Conservation (phyloP, 169 alveolate genomes). For the Cryptosporidium xiaoi region DNA sequence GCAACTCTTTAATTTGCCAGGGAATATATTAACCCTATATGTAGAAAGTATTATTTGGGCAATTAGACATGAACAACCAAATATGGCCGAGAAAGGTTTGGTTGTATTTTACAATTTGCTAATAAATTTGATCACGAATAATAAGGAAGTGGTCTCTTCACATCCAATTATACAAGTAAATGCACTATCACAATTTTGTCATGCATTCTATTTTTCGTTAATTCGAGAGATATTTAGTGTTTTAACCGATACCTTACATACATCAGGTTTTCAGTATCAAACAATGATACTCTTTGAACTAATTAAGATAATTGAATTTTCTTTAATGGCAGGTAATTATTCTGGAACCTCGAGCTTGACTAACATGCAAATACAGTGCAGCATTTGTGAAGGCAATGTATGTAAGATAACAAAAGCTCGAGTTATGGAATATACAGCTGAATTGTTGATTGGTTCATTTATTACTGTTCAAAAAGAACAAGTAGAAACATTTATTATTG, state of each 20-base stretch:
- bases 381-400: conserved; percentile 26
- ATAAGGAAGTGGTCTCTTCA: conserved; percentile 77
- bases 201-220: conserved; percentile 84
- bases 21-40: conserved; percentile 83
- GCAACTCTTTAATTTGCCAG: conserved; percentile 83
- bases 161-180: conserved; percentile 36
- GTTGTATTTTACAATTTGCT: conserved; percentile 83
- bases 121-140: conserved; percentile 76
- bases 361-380: conserved; percentile 2
- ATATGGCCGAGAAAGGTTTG: conserved; percentile 91
- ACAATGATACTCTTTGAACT: conserved; percentile 83
- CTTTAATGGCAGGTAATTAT: conserved; percentile 73
- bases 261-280: conserved; percentile 91
- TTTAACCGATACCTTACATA: conserved; percentile 91
- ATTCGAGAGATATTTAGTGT: conserved; percentile 88
- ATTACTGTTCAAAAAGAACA: conserved; percentile 80
- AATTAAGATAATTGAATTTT: conserved; percentile 80
- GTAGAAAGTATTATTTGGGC: conserved; percentile 91
- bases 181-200: conserved; percentile 80
- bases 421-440: conserved; percentile 79
- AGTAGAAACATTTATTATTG: conserved; percentile 79
- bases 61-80: conserved; percentile 90
- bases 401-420: conserved; percentile 77
- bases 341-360: background rate
- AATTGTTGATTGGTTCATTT: conserved; percentile 77